These are phyloP conservation scores for Imleria badia DNA, from an alignment of 768 basidiomycete species.

Conservation along the genomic window DNA sequence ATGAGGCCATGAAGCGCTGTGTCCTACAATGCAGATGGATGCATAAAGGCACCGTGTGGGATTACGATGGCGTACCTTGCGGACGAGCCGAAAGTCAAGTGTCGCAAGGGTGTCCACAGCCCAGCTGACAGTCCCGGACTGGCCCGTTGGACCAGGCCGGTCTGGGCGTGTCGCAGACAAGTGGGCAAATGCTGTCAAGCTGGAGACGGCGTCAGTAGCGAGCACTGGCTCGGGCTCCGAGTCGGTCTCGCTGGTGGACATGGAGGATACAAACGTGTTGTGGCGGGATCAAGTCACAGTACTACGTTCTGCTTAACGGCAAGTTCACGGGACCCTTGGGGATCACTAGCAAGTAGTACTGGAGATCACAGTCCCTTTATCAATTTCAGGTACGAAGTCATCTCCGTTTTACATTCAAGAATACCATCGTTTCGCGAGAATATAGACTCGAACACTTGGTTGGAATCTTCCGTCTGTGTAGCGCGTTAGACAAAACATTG, in stretches of 20 bases:
- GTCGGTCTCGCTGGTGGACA: constrained; percentile 55
- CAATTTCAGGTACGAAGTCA: constrained; percentile 56
- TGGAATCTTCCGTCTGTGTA: constrained; percentile 58
- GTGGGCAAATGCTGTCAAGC: constrained; percentile 19
- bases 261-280: constrained; percentile 7
- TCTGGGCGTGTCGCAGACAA: constrained; percentile 10
- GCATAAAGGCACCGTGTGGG: not conserved
- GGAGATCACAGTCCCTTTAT: constrained; percentile 51
- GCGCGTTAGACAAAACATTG: constrained; percentile 10
- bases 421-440: constrained; percentile 56
- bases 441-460: constrained; percentile 55
- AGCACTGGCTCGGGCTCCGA: constrained; percentile 47
- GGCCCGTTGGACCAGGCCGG: not conserved
- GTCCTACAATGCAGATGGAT: constrained; percentile 29
- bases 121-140: constrained; percentile 17
- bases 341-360: not conserved
- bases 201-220: constrained; percentile 12
- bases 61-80: constrained; percentile 19
- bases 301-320: not conserved
- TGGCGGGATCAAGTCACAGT: not conserved
- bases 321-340: not conserved
- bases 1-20: constrained; percentile 33
- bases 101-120: constrained; percentile 25
- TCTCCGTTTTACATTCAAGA: constrained; percentile 54
- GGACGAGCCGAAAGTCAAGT: constrained; percentile 32